These are phyloP conservation scores for Corylus heterophylla DNA, from an alignment of 306 rosid genomes.

Conservation along the genomic window DNA sequence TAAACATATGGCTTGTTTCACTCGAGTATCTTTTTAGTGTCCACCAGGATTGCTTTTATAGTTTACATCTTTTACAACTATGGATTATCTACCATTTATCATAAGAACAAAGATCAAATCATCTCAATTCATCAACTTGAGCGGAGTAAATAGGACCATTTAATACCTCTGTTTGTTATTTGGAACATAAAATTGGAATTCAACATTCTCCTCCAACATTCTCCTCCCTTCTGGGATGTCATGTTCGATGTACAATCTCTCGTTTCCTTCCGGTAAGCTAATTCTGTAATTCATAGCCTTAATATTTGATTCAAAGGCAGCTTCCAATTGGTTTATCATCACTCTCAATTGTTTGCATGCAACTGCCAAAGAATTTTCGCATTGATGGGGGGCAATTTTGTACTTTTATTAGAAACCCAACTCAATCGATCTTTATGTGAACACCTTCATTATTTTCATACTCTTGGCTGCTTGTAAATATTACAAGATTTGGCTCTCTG, in stretches of 20 bases:
- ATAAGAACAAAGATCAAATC: no score
- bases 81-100: no score
- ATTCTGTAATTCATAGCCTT: neutral
- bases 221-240: neutral
- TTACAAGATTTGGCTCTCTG: neutral
- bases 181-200: neutral
- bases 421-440: neutral
- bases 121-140: no score
- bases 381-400: neutral
- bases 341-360: neutral
- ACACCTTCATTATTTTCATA: neutral
- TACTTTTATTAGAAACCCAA: neutral
- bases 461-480: neutral
- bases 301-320: constrained; percentile 4
- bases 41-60: no score
- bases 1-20: no score
- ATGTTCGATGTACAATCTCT: constrained; percentile 2
- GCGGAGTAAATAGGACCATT: no score
- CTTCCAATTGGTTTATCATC: constrained; percentile 13
- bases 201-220: neutral
- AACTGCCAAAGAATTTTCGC: neutral
- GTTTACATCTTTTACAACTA: no score
- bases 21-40: no score
- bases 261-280: neutral
- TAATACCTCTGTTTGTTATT: no score